Conservation (phyloP, 805 yeast species). For the Candida oleophila region DNA sequence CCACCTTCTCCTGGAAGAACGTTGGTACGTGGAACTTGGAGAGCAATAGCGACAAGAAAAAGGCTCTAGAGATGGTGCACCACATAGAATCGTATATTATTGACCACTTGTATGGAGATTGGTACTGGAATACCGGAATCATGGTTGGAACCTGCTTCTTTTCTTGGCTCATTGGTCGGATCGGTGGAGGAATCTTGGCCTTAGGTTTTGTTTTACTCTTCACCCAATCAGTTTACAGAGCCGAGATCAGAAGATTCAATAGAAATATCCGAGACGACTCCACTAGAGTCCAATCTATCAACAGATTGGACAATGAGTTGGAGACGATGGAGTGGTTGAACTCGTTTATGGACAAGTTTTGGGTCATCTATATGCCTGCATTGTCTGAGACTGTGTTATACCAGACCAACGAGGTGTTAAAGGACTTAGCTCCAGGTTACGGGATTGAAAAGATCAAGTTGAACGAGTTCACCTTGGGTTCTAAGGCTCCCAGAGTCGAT, state of each 20-base stretch:
- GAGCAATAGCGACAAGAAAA: constrained; percentile 20
- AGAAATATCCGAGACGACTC: constrained; percentile 75
- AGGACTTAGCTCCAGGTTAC: constrained; percentile 76
- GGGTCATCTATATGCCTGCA: constrained; percentile 90
- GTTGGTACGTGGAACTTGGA: constrained; percentile 38
- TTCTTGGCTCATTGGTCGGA: constrained; percentile 64
- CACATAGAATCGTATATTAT: constrained; percentile 56
- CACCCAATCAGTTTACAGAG: constrained; percentile 65
- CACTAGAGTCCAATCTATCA: constrained; percentile 61
- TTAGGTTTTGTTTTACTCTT: constrained; percentile 57
- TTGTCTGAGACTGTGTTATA: constrained; percentile 71
- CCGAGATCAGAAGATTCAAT: constrained; percentile 74
- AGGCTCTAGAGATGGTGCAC: constrained; percentile 24
- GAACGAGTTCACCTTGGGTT: constrained; percentile 77
- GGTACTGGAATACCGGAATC: constrained; percentile 66
- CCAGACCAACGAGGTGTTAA: constrained; percentile 64
- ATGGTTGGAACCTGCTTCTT: constrained; percentile 71
- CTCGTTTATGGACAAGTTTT: constrained; percentile 71
- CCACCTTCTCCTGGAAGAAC: constrained; percentile 41
- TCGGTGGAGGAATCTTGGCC: constrained; percentile 65
- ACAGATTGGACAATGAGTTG: constrained; percentile 56
- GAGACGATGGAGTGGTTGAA: constrained; percentile 86
- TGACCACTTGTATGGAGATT: constrained; percentile 70
- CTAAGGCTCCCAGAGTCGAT: constrained; percentile 75
- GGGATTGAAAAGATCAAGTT: constrained; percentile 74